Evolutionary conservation across 768 basidiomycete species (phyloP).

Genomic region (Boletus rex-veris): DNA sequence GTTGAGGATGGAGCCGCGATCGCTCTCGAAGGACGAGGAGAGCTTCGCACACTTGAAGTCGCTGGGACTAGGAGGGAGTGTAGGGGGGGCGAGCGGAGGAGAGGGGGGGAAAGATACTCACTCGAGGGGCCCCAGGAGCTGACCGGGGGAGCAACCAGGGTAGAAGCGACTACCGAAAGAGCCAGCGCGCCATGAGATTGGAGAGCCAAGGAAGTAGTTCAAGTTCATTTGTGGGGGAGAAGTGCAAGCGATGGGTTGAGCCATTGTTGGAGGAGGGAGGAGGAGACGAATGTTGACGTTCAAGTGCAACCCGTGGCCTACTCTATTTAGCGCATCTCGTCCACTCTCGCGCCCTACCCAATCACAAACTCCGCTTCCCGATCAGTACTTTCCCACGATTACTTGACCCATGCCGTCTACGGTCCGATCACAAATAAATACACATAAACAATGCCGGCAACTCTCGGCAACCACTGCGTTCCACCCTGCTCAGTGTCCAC

Average conservation of each 20-base stretch:
- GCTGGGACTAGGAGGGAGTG: constrained; percentile 32
- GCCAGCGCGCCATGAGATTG: constrained; percentile 65
- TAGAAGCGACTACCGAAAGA: constrained; percentile 65
- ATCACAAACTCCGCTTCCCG: background rate
- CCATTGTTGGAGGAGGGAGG: constrained; percentile 24
- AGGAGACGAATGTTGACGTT: too few relatives aligned
- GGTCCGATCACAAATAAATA: constrained; percentile 29
- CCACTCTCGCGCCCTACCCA: background rate
- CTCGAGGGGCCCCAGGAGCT: constrained; percentile 63
- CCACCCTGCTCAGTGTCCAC: too few relatives aligned
- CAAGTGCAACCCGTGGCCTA: background rate
- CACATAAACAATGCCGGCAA: constrained; percentile 17
- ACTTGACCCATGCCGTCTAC: constrained; percentile 22
- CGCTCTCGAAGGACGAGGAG: constrained; percentile 57
- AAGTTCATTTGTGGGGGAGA: constrained; percentile 30
- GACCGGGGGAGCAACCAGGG: constrained; percentile 60
- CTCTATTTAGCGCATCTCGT: constrained; percentile 31
- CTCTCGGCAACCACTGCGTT: constrained; percentile 15
- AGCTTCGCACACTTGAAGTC: constrained; percentile 47
- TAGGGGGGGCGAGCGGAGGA: background rate
- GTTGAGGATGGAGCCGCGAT: constrained; percentile 57
- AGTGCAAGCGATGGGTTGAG: constrained; percentile 44
- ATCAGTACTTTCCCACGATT: constrained; percentile 23
- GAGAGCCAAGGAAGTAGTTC: constrained; percentile 70
- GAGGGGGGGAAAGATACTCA: constrained; percentile 34